These are phyloP conservation scores for Tolypocladium inflatum DNA, from an alignment of 2,329 filamentous ascomycete genomes.

Conservation along the genomic window DNA sequence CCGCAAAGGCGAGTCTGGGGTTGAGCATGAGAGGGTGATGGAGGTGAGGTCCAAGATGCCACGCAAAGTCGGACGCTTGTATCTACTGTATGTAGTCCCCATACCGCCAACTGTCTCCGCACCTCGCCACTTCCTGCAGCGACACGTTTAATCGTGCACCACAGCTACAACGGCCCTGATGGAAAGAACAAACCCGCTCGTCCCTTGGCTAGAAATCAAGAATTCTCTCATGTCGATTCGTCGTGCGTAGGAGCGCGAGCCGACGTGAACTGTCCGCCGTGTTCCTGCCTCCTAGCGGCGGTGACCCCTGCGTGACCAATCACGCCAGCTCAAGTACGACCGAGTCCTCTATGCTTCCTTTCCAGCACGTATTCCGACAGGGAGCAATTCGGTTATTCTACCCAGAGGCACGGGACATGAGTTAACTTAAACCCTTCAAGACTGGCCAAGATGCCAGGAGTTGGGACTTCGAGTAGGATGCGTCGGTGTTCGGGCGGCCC, in stretches of 20 bases:
- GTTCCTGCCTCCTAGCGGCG: background rate
- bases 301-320: background rate
- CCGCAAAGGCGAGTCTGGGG: background rate
- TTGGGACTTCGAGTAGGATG: no score
- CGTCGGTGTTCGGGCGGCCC: background rate
- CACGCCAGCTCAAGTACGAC: no score
- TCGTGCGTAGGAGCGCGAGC: background rate
- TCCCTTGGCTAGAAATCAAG: background rate
- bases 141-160: background rate
- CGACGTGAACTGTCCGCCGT: background rate
- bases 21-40: background rate
- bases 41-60: background rate
- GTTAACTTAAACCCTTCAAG: no score
- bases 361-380: no score
- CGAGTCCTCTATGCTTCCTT: no score
- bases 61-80: background rate
- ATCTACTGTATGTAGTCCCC: no score
- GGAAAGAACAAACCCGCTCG: no score
- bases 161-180: no score
- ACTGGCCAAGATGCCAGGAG: background rate
- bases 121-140: background rate
- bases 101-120: background rate
- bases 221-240: background rate
- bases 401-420: no score
- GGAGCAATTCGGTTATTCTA: no score